Base-by-base conservation (phyloP, 441 rosid genomes). In the Eutrema salsugineum region DNA sequence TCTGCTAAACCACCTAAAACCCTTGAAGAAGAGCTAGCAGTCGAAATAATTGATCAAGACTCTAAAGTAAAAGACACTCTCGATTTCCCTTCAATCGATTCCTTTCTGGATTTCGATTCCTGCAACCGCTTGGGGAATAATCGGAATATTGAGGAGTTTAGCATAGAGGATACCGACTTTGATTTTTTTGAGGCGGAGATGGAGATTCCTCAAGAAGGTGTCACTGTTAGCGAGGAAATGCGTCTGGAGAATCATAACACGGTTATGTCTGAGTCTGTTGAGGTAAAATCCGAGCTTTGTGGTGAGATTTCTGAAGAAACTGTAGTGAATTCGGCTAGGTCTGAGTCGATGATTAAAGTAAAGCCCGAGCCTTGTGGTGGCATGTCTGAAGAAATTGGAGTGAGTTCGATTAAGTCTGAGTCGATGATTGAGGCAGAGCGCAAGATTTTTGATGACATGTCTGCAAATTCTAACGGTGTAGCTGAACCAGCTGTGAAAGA, bases 61-160 rank as follows among this genome's bases (percentile, higher is more conserved):
- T 50, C 85, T 11, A 76, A 83, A 72, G 68, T 72, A 40, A 77
- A 62, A 53, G 79, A 80, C 46, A 53, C 79, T 36, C 43, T 80
- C 67, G 78, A 83, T 47, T 65, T 65, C 58, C 64, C 81, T 53
- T 83, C 85, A 32, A 17, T 78, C 35, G 94, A 90, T 79, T 78
- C 90, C 1, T 83, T 84, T 71, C 81, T 86, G 11, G 91, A 90
- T 77, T 90, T 90, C 49, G 94, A 88, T 27, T 79, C 86, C 43
- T 72, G 85, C 36, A 82, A 80, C 40, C 89, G 85, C 81, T 84
- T 84, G 22, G 88, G 76, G 63, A 88, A 65, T 70, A 78, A 56
- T 71, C 71, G 73, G 10, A 79, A 71, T 16, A 43, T 49, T 14
- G 84, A 78, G 9, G 78, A 54, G 50, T 77, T 73, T 68, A 63